phyloP scores from a whole-genome alignment of 1,284 basidiomycete species.

The Sphaerobolus stellatus region DNA sequence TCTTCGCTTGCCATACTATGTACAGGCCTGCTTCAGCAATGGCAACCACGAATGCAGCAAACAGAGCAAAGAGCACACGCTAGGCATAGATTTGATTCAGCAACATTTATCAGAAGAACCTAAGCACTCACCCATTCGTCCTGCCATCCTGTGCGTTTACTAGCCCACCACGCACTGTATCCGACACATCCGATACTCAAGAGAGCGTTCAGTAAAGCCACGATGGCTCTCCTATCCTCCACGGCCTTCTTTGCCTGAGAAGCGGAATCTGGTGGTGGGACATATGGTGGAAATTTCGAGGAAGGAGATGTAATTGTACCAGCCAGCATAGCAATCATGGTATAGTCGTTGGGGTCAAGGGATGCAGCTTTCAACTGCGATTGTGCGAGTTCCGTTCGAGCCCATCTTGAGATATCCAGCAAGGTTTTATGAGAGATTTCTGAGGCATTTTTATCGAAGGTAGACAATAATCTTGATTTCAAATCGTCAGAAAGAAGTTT shows the following conservation, averaged over 20 bases:
- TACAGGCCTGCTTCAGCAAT: slow-evolving; percentile 65
- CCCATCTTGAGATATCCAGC: slow-evolving; percentile 63
- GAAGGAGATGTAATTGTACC: slow-evolving; percentile 73
- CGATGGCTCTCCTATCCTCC: slow-evolving; percentile 63
- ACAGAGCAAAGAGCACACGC: slow-evolving; percentile 62
- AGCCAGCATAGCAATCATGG: slow-evolving; percentile 72
- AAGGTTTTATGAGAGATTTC: slow-evolving; percentile 64
- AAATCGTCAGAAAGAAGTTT: slow-evolving; percentile 47
- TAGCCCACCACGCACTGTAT: slow-evolving; percentile 69
- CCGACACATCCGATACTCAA: slow-evolving; percentile 67
- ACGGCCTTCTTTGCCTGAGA: slow-evolving; percentile 41
- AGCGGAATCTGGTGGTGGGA: slow-evolving; percentile 42
- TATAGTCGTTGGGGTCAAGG: slow-evolving; percentile 54
- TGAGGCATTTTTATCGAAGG: slow-evolving; percentile 27
- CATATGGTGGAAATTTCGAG: slow-evolving; percentile 56
- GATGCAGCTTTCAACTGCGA: slow-evolving; percentile 42
- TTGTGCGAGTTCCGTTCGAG: slow-evolving; percentile 50
- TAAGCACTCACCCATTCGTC: slow-evolving; percentile 64
- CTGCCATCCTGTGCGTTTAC: slow-evolving; percentile 58
- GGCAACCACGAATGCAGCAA: slow-evolving; percentile 61
- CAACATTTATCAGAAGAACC: slow-evolving; percentile 2
- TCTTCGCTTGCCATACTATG: slow-evolving; percentile 64
- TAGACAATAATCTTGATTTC: slow-evolving; percentile 39
- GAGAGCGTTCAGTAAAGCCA: slow-evolving; percentile 66
- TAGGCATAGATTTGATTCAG: slow-evolving; percentile 26